phyloP scores from a whole-genome alignment of 805 yeast genomes.

The Saturnispora hagleri region DNA sequence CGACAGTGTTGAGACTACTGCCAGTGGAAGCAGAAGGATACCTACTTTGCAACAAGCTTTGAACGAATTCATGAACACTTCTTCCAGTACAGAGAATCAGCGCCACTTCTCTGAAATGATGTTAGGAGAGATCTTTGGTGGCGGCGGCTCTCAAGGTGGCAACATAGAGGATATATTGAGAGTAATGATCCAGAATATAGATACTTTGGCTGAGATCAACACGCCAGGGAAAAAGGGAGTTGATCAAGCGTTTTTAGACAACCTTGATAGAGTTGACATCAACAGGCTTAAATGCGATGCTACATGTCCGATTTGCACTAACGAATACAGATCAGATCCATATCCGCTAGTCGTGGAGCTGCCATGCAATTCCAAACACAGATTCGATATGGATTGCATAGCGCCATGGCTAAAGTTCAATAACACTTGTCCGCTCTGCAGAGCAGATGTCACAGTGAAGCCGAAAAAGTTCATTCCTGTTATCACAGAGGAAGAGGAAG shows the following conservation, averaged over 20 bases:
- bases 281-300: slow-evolving; percentile 38
- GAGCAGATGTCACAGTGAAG: slow-evolving; percentile 56
- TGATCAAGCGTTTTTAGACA: slow-evolving; percentile 60
- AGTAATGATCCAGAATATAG: background rate
- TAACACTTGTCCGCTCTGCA: slow-evolving; percentile 78
- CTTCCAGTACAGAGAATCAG: background rate
- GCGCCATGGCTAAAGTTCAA: slow-evolving; percentile 78
- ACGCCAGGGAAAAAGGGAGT: slow-evolving; percentile 39
- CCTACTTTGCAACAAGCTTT: slow-evolving; percentile 14
- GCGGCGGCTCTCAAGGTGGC: background rate
- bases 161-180: background rate
- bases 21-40: background rate
- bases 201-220: background rate
- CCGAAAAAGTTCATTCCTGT: slow-evolving; percentile 28
- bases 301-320: slow-evolving; percentile 80
- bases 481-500: slow-evolving; percentile 51
- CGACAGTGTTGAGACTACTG: background rate
- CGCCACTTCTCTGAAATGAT: background rate
- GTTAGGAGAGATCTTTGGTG: slow-evolving; percentile 4
- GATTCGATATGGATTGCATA: slow-evolving; percentile 82
- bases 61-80: slow-evolving; percentile 8
- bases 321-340: slow-evolving; percentile 57
- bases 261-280: slow-evolving; percentile 57
- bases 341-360: slow-evolving; percentile 73
- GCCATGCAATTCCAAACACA: slow-evolving; percentile 60